Percentiles rank a stretch among this genome's conserved stretches.
Conservation (phyloP, 2,329 filamentous ascomycete genomes). For the Colletotrichum gigasporum region DNA sequence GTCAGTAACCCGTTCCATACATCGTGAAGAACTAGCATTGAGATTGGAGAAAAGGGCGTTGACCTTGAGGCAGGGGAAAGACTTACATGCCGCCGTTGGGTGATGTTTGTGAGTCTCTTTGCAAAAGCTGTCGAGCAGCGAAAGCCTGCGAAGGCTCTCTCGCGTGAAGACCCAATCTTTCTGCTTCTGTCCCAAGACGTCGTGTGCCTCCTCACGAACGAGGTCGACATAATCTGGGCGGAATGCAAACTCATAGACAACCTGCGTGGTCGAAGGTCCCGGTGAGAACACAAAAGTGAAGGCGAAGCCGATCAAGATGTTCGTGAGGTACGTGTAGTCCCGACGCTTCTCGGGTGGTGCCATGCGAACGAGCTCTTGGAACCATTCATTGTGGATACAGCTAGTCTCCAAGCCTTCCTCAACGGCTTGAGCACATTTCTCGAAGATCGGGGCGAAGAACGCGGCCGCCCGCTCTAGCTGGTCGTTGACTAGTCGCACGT, state of each 20-base stretch:
- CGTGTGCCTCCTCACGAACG: conserved; percentile 9
- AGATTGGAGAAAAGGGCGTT: background rate
- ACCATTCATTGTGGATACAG: conserved; percentile 11
- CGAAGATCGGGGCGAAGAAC: conserved; percentile 8
- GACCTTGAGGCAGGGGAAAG: no score
- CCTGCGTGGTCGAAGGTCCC: conserved; percentile 17
- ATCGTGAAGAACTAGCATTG: background rate
- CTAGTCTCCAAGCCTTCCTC: background rate
- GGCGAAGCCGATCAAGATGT: conserved; percentile 23
- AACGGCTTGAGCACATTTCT: background rate
- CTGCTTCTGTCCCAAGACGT: background rate
- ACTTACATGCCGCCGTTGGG: conserved; percentile 22
- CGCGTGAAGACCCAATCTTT: conserved; percentile 11
- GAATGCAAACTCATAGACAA: conserved; percentile 29
- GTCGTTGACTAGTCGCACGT: conserved; percentile 15
- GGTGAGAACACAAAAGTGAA: conserved; percentile 25
- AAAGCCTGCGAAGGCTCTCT: conserved; percentile 8
- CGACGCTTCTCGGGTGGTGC: conserved; percentile 11
- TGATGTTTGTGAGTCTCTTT: conserved; percentile 29
- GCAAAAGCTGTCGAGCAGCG: conserved; percentile 26
- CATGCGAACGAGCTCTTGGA: conserved; percentile 17
- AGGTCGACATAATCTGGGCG: conserved; percentile 10
- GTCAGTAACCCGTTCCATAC: background rate
- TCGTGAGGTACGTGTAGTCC: conserved; percentile 24
- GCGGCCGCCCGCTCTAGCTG: conserved; percentile 4